These are phyloP conservation scores for Ceratocystis huliohia DNA, from an alignment of 2,329 filamentous ascomycete genomes.

Conservation along the genomic window DNA sequence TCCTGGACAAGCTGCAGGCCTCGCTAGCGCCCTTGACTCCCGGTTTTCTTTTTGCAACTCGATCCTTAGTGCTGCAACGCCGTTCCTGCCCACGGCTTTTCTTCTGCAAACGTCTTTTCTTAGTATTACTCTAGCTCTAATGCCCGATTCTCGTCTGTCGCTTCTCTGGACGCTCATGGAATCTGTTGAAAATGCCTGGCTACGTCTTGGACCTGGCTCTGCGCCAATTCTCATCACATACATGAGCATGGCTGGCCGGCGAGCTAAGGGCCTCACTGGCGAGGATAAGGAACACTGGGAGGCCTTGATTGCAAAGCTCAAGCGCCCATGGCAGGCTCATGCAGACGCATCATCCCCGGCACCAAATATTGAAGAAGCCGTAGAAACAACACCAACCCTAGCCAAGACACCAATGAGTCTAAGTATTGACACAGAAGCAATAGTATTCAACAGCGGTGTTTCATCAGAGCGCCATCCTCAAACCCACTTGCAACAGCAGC, in stretches of 20 bases:
- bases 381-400: background rate
- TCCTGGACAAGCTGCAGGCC: conserved; percentile 20
- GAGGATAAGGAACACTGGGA: conserved; percentile 29
- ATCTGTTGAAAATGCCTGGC: conserved; percentile 25
- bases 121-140: conserved; percentile 29
- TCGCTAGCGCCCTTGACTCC: conserved; percentile 28
- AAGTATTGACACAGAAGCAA: background rate
- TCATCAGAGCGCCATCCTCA: background rate
- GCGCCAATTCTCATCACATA: conserved; percentile 29
- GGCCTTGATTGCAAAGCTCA: conserved; percentile 25
- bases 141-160: conserved; percentile 28
- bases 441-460: background rate
- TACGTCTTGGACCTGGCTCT: conserved; percentile 28
- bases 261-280: conserved; percentile 27
- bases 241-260: conserved; percentile 29
- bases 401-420: conserved; percentile 4
- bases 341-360: background rate
- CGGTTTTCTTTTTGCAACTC: conserved; percentile 32
- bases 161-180: conserved; percentile 30
- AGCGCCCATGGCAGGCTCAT: conserved; percentile 15
- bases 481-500: background rate
- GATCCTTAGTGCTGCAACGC: conserved; percentile 28
- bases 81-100: conserved; percentile 29
- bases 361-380: background rate
- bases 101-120: conserved; percentile 31